These are phyloP conservation scores for Camelina sativa DNA, from an alignment of 345 rosid species.

Conservation along the genomic window DNA sequence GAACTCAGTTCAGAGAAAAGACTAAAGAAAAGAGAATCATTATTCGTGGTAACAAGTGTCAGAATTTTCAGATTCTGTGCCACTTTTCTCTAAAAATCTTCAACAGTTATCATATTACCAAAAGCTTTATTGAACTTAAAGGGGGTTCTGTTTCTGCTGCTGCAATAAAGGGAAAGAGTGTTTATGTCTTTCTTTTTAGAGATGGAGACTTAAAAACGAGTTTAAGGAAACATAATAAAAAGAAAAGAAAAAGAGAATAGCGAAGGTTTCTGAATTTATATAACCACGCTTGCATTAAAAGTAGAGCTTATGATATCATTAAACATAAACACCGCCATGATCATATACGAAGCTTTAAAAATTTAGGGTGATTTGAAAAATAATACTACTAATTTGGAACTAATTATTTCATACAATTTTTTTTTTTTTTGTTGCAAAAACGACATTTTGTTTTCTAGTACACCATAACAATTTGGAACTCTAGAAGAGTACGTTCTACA, in stretches of 20 bases:
- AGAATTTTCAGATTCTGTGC: constrained; percentile 69
- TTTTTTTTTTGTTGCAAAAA: too few species aligned
- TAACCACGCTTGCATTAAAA: constrained; percentile 86
- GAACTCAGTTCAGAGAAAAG: constrained; percentile 35
- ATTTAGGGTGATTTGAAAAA: not conserved
- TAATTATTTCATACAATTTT: too few species aligned
- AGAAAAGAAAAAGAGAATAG: constrained; percentile 3
- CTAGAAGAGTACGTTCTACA: too few species aligned
- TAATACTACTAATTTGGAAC: too few species aligned
- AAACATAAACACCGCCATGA: not conserved
- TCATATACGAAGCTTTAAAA: not conserved
- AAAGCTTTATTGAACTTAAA: constrained; percentile 39
- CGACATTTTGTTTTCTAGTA: too few species aligned
- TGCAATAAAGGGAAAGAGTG: constrained; percentile 31
- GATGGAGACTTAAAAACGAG: constrained; percentile 10
- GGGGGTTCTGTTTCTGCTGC: constrained; percentile 36
- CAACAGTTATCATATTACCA: constrained; percentile 29
- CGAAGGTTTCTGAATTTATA: constrained; percentile 41
- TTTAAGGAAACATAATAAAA: not conserved
- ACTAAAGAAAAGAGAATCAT: constrained; percentile 44
- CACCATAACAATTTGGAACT: too few species aligned
- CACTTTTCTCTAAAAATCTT: constrained; percentile 52
- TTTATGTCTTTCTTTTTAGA: constrained; percentile 18
- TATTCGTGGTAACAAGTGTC: constrained; percentile 46
- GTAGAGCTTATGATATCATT: constrained; percentile 47